Percentiles rank a stretch among this genome's conserved stretches.
These are phyloP conservation scores for Teunomyces stri DNA, from an alignment of 805 yeast species.

Conservation along the genomic window DNA sequence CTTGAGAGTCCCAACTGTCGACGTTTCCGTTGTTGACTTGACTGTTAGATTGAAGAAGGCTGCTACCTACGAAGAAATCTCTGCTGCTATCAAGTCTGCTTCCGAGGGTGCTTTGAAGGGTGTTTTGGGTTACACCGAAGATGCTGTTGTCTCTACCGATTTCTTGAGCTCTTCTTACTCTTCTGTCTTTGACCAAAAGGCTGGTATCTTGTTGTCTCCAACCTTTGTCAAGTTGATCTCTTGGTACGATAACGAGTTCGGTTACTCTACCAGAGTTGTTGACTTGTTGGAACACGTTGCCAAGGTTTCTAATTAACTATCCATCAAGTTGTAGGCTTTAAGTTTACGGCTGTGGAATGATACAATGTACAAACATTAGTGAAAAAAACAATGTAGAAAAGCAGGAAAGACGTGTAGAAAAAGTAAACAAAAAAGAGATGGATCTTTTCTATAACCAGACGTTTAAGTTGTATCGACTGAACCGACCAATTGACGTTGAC, in stretches of 20 bases:
- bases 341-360: conserved; percentile 6
- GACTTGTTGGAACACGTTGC: conserved; percentile 34
- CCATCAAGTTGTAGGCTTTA: conserved; percentile 9
- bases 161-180: conserved; percentile 30
- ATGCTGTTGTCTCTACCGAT: conserved; percentile 35
- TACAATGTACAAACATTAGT: neutral
- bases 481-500: conserved; percentile 6
- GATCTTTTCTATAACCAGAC: conserved; percentile 13
- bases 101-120: conserved; percentile 34
- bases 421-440: neutral
- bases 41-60: conserved; percentile 31
- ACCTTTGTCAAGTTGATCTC: conserved; percentile 35
- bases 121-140: conserved; percentile 35
- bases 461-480: conserved; percentile 12
- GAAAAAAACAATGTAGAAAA: neutral
- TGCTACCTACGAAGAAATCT: conserved; percentile 33
- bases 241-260: conserved; percentile 38
- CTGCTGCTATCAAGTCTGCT: conserved; percentile 30
- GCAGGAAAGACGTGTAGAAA: conserved; percentile 1
- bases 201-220: conserved; percentile 36
- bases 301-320: conserved; percentile 17
- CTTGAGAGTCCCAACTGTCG: conserved; percentile 36
- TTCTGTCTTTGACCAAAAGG: conserved; percentile 32
- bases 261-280: conserved; percentile 37
- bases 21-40: conserved; percentile 36